Percentiles rank a stretch among this genome's conserved stretches.
phyloP scores from a whole-genome alignment of 148 eudicot species.

The Suaeda aralocaspica region DNA sequence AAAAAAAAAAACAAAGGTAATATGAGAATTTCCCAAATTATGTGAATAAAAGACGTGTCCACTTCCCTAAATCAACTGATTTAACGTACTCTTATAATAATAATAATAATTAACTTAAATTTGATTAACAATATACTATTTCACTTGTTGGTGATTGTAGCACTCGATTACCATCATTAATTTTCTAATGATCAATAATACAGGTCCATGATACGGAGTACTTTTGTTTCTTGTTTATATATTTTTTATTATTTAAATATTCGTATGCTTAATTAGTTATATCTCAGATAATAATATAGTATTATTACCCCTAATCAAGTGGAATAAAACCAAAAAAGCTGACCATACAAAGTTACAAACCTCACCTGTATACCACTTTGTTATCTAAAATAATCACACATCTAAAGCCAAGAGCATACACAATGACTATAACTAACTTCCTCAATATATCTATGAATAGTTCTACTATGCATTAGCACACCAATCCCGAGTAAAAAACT shows the following conservation, averaged over 20 bases:
- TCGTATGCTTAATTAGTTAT: too few relatives aligned
- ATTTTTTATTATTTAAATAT: too few relatives aligned
- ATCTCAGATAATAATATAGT: neutral
- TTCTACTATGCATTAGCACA: neutral
- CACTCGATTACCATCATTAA: conserved; percentile 5
- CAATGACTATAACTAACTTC: too few relatives aligned
- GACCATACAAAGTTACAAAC: neutral
- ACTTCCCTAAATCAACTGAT: neutral
- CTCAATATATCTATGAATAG: neutral
- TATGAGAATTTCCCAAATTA: too few relatives aligned
- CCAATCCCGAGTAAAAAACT: too few relatives aligned
- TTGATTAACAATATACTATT: neutral
- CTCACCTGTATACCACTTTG: conserved; percentile 4
- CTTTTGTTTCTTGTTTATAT: conserved; percentile 2
- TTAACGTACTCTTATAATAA: neutral
- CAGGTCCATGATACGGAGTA: conserved; percentile 1
- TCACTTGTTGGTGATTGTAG: neutral
- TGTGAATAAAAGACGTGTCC: too few relatives aligned
- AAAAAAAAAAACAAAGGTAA: too few relatives aligned
- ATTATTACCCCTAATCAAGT: neutral
- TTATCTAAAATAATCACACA: neutral
- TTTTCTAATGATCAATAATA: conserved; percentile 17
- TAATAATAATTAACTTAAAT: neutral
- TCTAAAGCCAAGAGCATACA: too few relatives aligned
- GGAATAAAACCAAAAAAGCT: conserved; percentile 2